Base-by-base conservation (phyloP, 2,329 filamentous ascomycete species). In the Phaeophleospora eucalypticola region DNA sequence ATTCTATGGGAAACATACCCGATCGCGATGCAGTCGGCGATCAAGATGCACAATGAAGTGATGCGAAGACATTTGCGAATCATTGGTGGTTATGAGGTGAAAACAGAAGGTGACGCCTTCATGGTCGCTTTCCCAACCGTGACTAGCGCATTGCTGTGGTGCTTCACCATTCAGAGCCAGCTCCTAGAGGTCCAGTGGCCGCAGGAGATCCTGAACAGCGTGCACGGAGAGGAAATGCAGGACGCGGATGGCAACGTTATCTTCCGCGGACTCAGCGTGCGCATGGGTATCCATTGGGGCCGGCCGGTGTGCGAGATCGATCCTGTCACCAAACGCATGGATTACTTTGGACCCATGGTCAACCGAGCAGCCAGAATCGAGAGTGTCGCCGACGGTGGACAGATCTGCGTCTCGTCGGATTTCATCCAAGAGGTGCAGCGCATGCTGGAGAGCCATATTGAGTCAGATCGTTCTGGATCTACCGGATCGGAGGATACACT, bases 311-410 rank as follows among this genome's bases (percentile, higher is more conserved):
- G 89, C 65, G 93, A 98, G 68, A 86, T 86, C 40, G 93, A 98
- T 68, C 93, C 93, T 0, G 90, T 98, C 41, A 98, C 93, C 1
- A 86, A 90, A 48, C 89, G 93, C 53, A 98, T 98, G 93, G 93
- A 98, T 62, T 98, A 98, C 71, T 98, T 97, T 65, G 93, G 93
- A 0, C 93, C 93, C 12, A 98, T 98, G 89, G 93, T 98, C 62
- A 98, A 98, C 71, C 90, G 94, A 63, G 89, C 93, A 0, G 86
- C 93, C 14, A 86, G 93, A 71, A 95, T 98, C 56, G 93, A 89
- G 4, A 86, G 88, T 17, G 90, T 95, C 36, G 93, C 93, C 29
- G 93, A 98, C 65, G 93, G 93, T 51, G 93, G 93, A 0, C 91
- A 98, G 66, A 96, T 97, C 56, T 93, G 91, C 0, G 93, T 97